Evolutionary conservation across 2,329 filamentous ascomycete species (phyloP).

Genomic region (Hysterium pulicare): DNA sequence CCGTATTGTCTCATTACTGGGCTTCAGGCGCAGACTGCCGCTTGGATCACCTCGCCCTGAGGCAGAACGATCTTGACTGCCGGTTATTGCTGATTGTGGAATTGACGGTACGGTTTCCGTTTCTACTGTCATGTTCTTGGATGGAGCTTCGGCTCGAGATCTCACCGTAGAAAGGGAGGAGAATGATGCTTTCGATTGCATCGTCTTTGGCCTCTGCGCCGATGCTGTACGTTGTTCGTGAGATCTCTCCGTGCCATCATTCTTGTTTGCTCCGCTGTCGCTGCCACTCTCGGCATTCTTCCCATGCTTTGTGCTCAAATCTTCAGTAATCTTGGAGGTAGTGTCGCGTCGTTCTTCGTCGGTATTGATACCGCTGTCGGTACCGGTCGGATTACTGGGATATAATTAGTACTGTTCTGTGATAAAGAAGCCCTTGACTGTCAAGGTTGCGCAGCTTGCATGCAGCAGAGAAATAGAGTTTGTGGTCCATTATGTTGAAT

Average conservation of each 20-base stretch:
- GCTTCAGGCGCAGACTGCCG: constrained; percentile 77
- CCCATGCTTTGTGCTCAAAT: constrained; percentile 38
- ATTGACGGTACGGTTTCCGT: constrained; percentile 93
- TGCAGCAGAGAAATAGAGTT: constrained; percentile 14
- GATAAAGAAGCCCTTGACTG: neutral
- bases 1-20: constrained; percentile 92
- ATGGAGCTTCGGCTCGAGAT: constrained; percentile 64
- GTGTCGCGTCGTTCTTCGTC: constrained; percentile 42
- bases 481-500: constrained; percentile 12
- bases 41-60: constrained; percentile 61
- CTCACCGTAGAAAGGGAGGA: constrained; percentile 63
- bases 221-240: constrained; percentile 46
- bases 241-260: constrained; percentile 25
- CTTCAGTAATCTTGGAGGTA: constrained; percentile 48
- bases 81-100: constrained; percentile 74
- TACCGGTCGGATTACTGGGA: neutral
- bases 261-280: constrained; percentile 52
- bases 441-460: constrained; percentile 14
- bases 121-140: constrained; percentile 93
- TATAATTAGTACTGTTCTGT: neutral
- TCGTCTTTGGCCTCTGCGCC: constrained; percentile 41
- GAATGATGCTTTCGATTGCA: constrained; percentile 64
- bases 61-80: constrained; percentile 53
- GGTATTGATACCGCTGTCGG: constrained; percentile 15
- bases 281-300: constrained; percentile 56